A percentile compares a stretch with the other conserved stretches of the same genome.
These are phyloP conservation scores for Cercospora beticola DNA, from an alignment of 2,329 filamentous ascomycete genomes.

Conservation along the genomic window DNA sequence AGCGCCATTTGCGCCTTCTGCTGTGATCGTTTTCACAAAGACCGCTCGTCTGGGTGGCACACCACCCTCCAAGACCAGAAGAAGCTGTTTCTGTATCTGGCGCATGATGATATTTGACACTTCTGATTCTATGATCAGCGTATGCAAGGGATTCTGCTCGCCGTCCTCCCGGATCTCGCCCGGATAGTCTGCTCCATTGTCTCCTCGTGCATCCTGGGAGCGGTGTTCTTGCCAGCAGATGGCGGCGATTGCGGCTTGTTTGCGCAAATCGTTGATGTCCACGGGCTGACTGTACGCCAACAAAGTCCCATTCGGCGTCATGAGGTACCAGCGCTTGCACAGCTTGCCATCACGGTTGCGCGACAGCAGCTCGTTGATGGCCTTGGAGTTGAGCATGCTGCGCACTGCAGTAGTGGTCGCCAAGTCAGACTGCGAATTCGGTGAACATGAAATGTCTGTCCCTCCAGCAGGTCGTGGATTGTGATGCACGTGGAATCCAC, in stretches of 20 bases:
- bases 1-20: slow-evolving; percentile 43
- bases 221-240: slow-evolving; percentile 51
- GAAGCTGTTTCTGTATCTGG: slow-evolving; percentile 47
- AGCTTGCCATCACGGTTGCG: slow-evolving; percentile 46
- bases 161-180: slow-evolving; percentile 23
- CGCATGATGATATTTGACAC: slow-evolving; percentile 49
- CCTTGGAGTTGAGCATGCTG: slow-evolving; percentile 46
- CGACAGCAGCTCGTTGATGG: slow-evolving; percentile 45
- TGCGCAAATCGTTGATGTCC: slow-evolving; percentile 51
- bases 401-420: background rate
- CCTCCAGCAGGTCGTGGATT: background rate
- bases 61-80: slow-evolving; percentile 50
- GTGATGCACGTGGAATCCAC: background rate
- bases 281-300: slow-evolving; percentile 51
- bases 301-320: slow-evolving; percentile 53
- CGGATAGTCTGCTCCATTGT: slow-evolving; percentile 23
- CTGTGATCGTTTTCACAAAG: slow-evolving; percentile 44
- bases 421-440: background rate
- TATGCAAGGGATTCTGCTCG: slow-evolving; percentile 38
- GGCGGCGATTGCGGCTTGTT: slow-evolving; percentile 50
- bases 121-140: slow-evolving; percentile 49
- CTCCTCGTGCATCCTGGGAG: slow-evolving; percentile 11
- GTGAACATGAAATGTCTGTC: background rate
- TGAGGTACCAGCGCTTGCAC: slow-evolving; percentile 48
- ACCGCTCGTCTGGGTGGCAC: slow-evolving; percentile 44